Base-by-base conservation (phyloP, 2,329 filamentous ascomycete species). In the Hypoxylon sp. region DNA sequence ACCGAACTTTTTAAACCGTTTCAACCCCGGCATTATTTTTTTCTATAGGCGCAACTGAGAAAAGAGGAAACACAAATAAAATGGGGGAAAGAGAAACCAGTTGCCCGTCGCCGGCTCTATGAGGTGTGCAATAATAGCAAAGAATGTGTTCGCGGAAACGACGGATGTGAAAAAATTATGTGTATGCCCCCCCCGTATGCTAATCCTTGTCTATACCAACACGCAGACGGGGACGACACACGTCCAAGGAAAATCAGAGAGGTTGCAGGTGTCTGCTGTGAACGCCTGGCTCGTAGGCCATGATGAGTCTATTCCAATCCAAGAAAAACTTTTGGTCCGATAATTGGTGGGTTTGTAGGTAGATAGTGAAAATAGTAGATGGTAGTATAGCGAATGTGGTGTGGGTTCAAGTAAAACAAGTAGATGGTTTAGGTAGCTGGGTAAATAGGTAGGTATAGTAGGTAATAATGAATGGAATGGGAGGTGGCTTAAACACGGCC, bases 21-120 rank as follows among this genome's bases (percentile, higher is more conserved):
- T 63, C 62, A 64, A 50, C 31, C 58, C 58, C 29, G 47, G 26
- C 24, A 22, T 14, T 26, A 17, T 19, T 63, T 56, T 70, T 66
- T 55, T 70, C 48, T 70, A 58, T 67, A 65, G 42, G 11, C 22
- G 35, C 35, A 65, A 26, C 19, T 14, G 22, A 63, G 33, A 47
- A 44, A 62, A 46, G 3, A 31, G 39, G 11, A 67, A 33, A 35
- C 26, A 33, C 14, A 39, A 47, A 42, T 26, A 55, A 37, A 37
- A 37, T 3, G 29, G 29, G 29, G 29, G 6, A 9, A 6, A 31
- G 33, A 48, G 17, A 31, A 13, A 22, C 37, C 59, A 66, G 67
- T 70, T 67, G 69, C 67, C 69, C 63, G 66, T 71, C 63, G 60
- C 53, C 62, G 66, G 60, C 55, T 71, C 66, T 71, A 67, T 54